Conservation (phyloP, 2,329 filamentous ascomycete genomes). For the Emmonsiellopsis sp. region DNA sequence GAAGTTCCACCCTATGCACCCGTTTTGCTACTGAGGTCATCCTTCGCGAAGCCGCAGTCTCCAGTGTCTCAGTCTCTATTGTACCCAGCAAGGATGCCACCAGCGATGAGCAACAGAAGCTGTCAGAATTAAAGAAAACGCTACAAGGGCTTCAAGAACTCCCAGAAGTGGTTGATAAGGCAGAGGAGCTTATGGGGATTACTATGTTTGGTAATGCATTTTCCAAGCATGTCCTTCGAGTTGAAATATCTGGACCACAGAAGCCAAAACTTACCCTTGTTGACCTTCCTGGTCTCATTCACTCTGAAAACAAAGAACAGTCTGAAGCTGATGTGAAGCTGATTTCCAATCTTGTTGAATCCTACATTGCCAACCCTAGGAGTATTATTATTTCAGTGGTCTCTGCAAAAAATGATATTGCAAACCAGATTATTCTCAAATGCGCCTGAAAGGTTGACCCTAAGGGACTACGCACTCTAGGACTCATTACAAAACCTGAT, state of each 20-base stretch:
- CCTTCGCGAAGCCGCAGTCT: constrained; percentile 9
- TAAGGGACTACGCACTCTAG: constrained; percentile 19
- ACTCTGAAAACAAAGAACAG: constrained; percentile 6
- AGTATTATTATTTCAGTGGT: constrained; percentile 52
- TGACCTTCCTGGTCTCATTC: constrained; percentile 10
- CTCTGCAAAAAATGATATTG: constrained; percentile 41
- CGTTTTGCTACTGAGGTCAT: constrained; percentile 23
- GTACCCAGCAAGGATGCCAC: constrained; percentile 10
- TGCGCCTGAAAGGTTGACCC: constrained; percentile 14
- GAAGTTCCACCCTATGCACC: constrained; percentile 21
- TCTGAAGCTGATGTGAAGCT: constrained; percentile 14
- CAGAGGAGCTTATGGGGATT: constrained; percentile 8
- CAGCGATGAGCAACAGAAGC: constrained; percentile 7
- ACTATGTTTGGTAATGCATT: constrained; percentile 11
- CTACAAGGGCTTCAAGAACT: constrained; percentile 2
- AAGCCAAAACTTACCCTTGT: constrained; percentile 9
- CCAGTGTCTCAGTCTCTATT: constrained; percentile 11
- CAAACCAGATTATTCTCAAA: constrained; percentile 50
- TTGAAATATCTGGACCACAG: constrained; percentile 8
- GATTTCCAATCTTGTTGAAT: constrained; percentile 2
- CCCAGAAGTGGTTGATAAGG: constrained; percentile 6
- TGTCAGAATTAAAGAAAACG: constrained; percentile 10
- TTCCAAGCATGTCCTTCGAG: constrained; percentile 4
- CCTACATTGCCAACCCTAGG: constrained; percentile 49
- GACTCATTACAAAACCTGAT: constrained; percentile 27